phyloP scores from a whole-genome alignment of 192 early-diverging fungal genomes.

The Coemansia sp. region DNA sequence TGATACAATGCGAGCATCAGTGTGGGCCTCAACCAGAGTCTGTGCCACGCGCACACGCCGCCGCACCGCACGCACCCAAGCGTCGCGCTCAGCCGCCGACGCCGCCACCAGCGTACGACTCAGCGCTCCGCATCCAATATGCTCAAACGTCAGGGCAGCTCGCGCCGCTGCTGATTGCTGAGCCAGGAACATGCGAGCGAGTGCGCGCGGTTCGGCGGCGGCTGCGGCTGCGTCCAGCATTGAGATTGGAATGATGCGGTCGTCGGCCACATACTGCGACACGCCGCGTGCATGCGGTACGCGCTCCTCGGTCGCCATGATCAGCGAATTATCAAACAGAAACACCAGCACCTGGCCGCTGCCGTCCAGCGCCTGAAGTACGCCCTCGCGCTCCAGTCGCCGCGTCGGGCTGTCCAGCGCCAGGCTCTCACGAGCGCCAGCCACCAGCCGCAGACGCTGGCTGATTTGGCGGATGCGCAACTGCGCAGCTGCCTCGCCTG shows the following conservation, averaged over 20 bases:
- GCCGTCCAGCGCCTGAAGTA: conserved; percentile 24
- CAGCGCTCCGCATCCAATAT: conserved; percentile 46
- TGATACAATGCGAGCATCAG: conserved; percentile 39
- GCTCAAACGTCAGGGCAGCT: conserved; percentile 34
- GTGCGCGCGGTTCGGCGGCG: conserved; percentile 20
- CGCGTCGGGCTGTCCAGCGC: conserved; percentile 36
- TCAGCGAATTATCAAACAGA: conserved; percentile 52
- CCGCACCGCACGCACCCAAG: conserved; percentile 28
- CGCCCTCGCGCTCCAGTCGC: conserved; percentile 43
- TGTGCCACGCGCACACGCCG: conserved; percentile 41
- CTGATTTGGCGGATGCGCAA: conserved; percentile 47
- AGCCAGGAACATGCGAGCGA: conserved; percentile 35
- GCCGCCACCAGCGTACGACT: conserved; percentile 34
- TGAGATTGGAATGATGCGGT: conserved; percentile 48
- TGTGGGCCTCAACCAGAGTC: conserved; percentile 53
- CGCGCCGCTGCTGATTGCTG: conserved; percentile 1
- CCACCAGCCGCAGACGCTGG: conserved; percentile 40
- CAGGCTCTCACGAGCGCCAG: conserved; percentile 46
- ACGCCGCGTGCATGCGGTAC: conserved; percentile 40
- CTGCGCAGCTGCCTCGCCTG: conserved; percentile 37
- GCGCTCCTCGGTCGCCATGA: conserved; percentile 44
- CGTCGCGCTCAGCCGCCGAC: conserved; percentile 28
- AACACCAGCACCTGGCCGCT: conserved; percentile 43
- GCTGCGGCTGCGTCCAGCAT: conserved; percentile 47
- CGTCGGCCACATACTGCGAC: conserved; percentile 47